A percentile compares a stretch with the other conserved stretches of the same genome.
Evolutionary conservation across 495 filamentous ascomycete species (phyloP).

Genomic region (Talaromyces stipitatus): DNA sequence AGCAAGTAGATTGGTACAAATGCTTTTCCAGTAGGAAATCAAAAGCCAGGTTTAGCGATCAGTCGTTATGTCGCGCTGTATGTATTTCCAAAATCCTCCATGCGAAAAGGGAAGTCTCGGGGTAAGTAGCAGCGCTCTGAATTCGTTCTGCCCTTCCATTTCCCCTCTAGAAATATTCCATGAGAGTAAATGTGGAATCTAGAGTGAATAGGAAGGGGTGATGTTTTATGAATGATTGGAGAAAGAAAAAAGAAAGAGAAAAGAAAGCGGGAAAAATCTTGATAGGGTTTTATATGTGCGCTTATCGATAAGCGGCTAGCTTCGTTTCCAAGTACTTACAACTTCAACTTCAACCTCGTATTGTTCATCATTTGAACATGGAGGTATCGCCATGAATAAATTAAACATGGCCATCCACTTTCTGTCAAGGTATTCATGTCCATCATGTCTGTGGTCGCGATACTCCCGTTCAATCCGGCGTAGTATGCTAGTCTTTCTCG

Average conservation of each 20-base stretch:
- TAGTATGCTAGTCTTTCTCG: too few species aligned
- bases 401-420: too few species aligned
- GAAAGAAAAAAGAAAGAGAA: conserved; percentile 27
- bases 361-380: too few species aligned
- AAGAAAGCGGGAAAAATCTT: conserved; percentile 17
- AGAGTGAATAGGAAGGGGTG: conserved; percentile 43
- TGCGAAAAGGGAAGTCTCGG: conserved; percentile 33
- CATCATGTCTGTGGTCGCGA: too few species aligned
- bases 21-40: too few species aligned
- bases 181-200: conserved; percentile 26
- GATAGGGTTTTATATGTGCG: conserved; percentile 15
- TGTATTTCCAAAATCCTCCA: conserved; percentile 47
- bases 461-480: too few species aligned
- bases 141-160: conserved; percentile 39
- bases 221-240: conserved; percentile 26
- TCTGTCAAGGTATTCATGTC: too few species aligned
- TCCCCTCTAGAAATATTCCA: conserved; percentile 39
- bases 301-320: conserved; percentile 37
- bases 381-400: too few species aligned
- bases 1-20: conserved; percentile 4
- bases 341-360: too few species aligned
- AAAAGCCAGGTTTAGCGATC: too few species aligned
- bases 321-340: not conserved
- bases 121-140: conserved; percentile 38
- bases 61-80: conserved; percentile 43